These are phyloP conservation scores for Diutina sp. DNA, from an alignment of 1,139 yeast genomes.

Conservation along the genomic window DNA sequence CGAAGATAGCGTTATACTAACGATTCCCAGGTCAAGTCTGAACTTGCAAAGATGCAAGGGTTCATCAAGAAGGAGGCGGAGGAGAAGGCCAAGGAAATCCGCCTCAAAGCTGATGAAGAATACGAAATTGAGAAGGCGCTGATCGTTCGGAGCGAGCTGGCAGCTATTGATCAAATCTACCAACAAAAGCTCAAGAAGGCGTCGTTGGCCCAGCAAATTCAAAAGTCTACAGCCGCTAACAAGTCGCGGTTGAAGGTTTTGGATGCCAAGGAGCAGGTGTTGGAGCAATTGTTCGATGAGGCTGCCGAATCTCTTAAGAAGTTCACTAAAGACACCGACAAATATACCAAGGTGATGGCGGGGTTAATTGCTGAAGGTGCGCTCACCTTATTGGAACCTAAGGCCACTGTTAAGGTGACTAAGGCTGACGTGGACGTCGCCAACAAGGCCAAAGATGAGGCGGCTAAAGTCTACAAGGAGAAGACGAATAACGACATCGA, in stretches of 20 bases:
- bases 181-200: constrained; percentile 86
- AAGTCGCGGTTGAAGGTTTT: constrained; percentile 87
- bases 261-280: constrained; percentile 72
- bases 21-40: constrained; percentile 68
- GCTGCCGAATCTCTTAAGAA: constrained; percentile 52
- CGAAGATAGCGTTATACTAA: constrained; percentile 6
- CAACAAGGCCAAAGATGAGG: constrained; percentile 48
- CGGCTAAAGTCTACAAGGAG: constrained; percentile 50
- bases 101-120: constrained; percentile 94
- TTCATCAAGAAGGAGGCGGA: constrained; percentile 98
- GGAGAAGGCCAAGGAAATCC: constrained; percentile 95
- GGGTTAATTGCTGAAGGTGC: constrained; percentile 81
- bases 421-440: constrained; percentile 56
- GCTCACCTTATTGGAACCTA: constrained; percentile 59
- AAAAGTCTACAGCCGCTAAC: constrained; percentile 90
- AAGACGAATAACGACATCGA: constrained; percentile 39
- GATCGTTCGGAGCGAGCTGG: constrained; percentile 83
- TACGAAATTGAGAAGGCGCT: constrained; percentile 96
- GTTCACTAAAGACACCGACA: constrained; percentile 31
- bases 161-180: constrained; percentile 72
- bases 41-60: constrained; percentile 95
- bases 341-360: constrained; percentile 57
- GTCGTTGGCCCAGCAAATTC: constrained; percentile 84
- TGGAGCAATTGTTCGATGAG: constrained; percentile 60
- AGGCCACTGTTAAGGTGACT: constrained; percentile 53